Base-by-base conservation (phyloP, 768 basidiomycete genomes). In the Rickenella mellea region DNA sequence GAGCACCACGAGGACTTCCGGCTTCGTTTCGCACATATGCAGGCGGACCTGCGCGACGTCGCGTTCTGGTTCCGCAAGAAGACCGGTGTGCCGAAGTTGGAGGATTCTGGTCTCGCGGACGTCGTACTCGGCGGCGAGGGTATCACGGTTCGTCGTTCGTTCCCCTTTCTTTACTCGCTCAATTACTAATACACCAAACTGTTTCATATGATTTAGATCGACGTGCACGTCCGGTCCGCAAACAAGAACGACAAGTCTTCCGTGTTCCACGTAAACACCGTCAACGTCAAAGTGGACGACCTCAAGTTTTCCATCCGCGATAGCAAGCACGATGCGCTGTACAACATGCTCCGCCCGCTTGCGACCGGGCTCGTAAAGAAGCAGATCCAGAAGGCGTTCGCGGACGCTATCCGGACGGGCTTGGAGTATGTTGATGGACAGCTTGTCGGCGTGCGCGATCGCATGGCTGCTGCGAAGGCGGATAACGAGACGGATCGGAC, bases 1-100 rank as follows among this genome's bases (percentile, higher is more conserved):
- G 68, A 77, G 48, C 60, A 68, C 22, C 71, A 73, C 50, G 87
- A 94, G 58, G 72, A 76, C 41, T 77, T 96, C 55, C 80, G 72
- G 27, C 57, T 96, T 42, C 78, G 76, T 6, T 69, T 96, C 28
- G 69, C 68, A 22, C 92, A 97, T 60, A 85, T 96, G 51, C 92
- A 97, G 57, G 84, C 85, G 5, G 91, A 96, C 51, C 84, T 98
- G 76, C 76, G 86, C 12, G 92, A 97, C 51, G 87, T 96, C 11
- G 83, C 85, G 7, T 94, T 98, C 60, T 89, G 83, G 57, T 92
- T 88, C 69, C 71, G 70, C 49, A 88, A 80, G 70, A 93, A 92
- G 75, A 73, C 67, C 5, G 88, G 88, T 2, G 74, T 88, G 51
- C 77, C 83, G 2, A 89, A 81, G 68, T 62, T 92, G 58, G 70